Conservation (phyloP, 1,284 basidiomycete species). For the Jaminaea rosea region DNA sequence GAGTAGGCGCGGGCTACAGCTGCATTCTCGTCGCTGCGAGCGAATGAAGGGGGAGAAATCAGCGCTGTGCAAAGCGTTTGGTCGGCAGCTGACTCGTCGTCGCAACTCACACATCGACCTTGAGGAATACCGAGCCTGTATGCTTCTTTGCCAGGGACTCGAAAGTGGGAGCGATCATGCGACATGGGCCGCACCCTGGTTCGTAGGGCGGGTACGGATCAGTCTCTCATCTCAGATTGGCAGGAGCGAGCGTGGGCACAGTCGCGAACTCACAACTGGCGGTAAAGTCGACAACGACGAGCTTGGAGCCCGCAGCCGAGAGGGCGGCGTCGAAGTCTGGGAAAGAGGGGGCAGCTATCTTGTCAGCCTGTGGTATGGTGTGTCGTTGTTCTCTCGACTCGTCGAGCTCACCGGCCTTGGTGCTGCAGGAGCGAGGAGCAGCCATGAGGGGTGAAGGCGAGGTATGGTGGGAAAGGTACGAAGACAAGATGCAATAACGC, state of each 20-base stretch:
- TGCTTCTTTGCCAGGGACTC: conserved; percentile 5
- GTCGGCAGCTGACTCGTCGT: no score
- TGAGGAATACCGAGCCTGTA: conserved; percentile 9
- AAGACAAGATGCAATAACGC: no score
- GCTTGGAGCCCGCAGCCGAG: conserved; percentile 7
- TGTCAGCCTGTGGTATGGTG: no score
- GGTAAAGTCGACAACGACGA: conserved; percentile 17
- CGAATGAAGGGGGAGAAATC: no score
- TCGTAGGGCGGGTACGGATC: no score
- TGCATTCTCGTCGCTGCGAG: conserved; percentile 3
- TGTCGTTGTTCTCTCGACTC: no score
- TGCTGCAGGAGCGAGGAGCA: no score
- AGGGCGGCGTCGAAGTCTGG: conserved; percentile 13
- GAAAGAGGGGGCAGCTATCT: no score
- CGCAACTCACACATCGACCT: conserved; percentile 11
- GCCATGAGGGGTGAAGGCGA: no score
- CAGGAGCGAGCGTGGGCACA: background rate
- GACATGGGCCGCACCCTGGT: conserved; percentile 12
- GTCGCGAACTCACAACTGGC: conserved; percentile 6
- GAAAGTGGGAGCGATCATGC: conserved; percentile 11
- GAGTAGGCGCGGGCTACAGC: conserved; percentile 7
- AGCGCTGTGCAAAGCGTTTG: no score
- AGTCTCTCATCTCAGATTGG: background rate
- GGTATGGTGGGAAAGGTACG: no score
- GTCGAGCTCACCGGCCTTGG: no score